phyloP scores from a whole-genome alignment of 2,329 filamentous ascomycete genomes.

The Botrytis fabae region DNA sequence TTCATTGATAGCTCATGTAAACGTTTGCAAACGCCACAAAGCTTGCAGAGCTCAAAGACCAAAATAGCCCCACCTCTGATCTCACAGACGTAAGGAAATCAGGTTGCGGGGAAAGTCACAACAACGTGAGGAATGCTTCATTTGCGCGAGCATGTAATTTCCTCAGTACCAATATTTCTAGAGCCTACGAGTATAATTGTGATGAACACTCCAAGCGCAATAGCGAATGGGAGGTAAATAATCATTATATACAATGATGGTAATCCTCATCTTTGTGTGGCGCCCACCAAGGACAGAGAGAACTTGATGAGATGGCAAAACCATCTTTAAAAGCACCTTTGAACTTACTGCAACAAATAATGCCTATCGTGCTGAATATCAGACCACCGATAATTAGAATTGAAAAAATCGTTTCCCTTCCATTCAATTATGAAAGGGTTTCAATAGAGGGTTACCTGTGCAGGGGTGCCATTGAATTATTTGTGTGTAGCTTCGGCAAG shows the following conservation, averaged over 20 bases:
- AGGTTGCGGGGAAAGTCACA: slow-evolving; percentile 26
- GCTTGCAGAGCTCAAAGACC: slow-evolving; percentile 18
- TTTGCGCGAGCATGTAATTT: slow-evolving; percentile 35
- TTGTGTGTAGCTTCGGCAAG: slow-evolving; percentile 21
- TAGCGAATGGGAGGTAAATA: neutral
- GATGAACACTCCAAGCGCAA: slow-evolving; percentile 1
- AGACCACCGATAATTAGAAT: slow-evolving; percentile 9
- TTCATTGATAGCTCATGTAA: slow-evolving; percentile 26
- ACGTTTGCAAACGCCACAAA: slow-evolving; percentile 29
- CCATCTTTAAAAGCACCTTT: neutral
- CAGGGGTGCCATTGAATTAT: slow-evolving; percentile 20
- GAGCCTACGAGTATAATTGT: neutral
- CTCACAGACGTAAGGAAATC: slow-evolving; percentile 33
- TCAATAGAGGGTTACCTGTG: slow-evolving; percentile 8
- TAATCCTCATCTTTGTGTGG: slow-evolving; percentile 6
- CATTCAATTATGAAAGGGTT: slow-evolving; percentile 18
- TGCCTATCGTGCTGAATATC: neutral
- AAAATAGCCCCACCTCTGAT: slow-evolving; percentile 19
- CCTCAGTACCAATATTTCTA: slow-evolving; percentile 6
- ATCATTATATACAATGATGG: slow-evolving; percentile 1
- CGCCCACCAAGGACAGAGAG: neutral
- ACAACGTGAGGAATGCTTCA: slow-evolving; percentile 38
- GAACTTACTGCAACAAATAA: slow-evolving; percentile 5
- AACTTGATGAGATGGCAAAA: neutral
- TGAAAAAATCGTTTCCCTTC: slow-evolving; percentile 6